Evolutionary conservation across 306 rosid genomes (phyloP).

Genomic region (Astragalus glycyphyllos): DNA sequence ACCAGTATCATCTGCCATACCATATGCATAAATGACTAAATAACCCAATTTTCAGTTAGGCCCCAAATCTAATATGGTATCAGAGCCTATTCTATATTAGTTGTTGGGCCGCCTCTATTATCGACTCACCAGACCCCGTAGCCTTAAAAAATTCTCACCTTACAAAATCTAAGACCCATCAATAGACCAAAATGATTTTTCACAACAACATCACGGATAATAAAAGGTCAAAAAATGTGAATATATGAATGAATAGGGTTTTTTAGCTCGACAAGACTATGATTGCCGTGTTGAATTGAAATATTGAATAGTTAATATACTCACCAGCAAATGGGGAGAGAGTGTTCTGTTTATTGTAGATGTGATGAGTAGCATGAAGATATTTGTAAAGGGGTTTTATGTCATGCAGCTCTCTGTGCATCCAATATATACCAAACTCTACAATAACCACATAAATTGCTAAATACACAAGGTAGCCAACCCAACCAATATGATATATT

Average conservation of each 20-base stretch:
- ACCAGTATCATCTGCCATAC: constrained; percentile 3
- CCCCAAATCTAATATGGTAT: too few relatives aligned
- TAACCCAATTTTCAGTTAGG: neutral
- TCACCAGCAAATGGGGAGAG: constrained; percentile 98
- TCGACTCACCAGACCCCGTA: too few relatives aligned
- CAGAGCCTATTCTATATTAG: too few relatives aligned
- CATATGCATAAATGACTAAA: constrained; percentile 21
- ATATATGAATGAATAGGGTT: neutral
- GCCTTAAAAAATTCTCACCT: too few relatives aligned
- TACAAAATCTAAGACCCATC: too few relatives aligned
- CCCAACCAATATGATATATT: constrained; percentile 64
- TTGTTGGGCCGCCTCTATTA: too few relatives aligned
- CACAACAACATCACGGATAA: neutral
- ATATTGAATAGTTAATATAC: constrained; percentile 43
- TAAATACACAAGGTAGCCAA: constrained; percentile 57
- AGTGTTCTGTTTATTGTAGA: constrained; percentile 91
- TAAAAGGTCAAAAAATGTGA: constrained; percentile 2
- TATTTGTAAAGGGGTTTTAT: constrained; percentile 90
- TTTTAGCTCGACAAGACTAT: neutral
- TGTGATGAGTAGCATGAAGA: constrained; percentile 91
- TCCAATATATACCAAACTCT: constrained; percentile 95
- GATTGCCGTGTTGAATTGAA: constrained; percentile 33
- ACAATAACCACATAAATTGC: constrained; percentile 64
- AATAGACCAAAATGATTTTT: constrained; percentile 8
- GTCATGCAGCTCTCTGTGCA: constrained; percentile 92